Evolutionary conservation across 2,329 filamentous ascomycete genomes (phyloP), one percentile per base, ranked within the genome.

Genomic region (Escovopsis sp.): DNA sequence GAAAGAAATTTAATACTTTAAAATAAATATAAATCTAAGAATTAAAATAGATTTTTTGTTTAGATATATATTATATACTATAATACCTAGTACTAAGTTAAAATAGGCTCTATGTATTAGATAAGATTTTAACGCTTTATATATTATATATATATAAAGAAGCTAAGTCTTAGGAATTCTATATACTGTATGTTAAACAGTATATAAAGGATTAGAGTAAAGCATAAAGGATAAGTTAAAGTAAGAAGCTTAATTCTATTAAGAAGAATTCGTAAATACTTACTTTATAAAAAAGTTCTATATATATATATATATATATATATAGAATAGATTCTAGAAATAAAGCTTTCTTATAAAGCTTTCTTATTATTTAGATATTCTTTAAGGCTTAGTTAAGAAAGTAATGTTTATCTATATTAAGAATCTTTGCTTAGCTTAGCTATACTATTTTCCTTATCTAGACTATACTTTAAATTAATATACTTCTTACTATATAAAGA

Each of bases 81-180:
- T 26, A 27, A 33, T 36, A 18, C 19, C 26, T 25, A 17, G 32
- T 31, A 27, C 31, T 36, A 6, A 27, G 16, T 31, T 23, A 31
- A 29, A 19, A 33, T 18, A 18, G 10, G 17, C 10, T 33, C 21
- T 33, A 11, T 33, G 11, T 29, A 27, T 25, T 31, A 30, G 17
- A 23, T 15, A 30, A 31, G 25, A 28, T 35, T 25, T 26, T 37
- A 31, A 36, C 31, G 17, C 30, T 29, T 34, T 26, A 31, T 30
- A 29, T 27, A 19, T 35, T 16, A 17, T 35, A 33, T 18, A 33
- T 39, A 39, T 33, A 33, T 27, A 18, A n/a, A n/a, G n/a, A n/a
- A n/a, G n/a, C n/a, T n/a, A n/a, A n/a, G n/a, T n/a, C n/a, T n/a
- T n/a, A n/a, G n/a, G n/a, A n/a, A n/a, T n/a, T n/a, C n/a, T n/a